Percentiles rank a stretch among this genome's conserved stretches.
Evolutionary conservation across 106 monocot species (phyloP).

Genomic region (Alisma plantagoaquatica): DNA sequence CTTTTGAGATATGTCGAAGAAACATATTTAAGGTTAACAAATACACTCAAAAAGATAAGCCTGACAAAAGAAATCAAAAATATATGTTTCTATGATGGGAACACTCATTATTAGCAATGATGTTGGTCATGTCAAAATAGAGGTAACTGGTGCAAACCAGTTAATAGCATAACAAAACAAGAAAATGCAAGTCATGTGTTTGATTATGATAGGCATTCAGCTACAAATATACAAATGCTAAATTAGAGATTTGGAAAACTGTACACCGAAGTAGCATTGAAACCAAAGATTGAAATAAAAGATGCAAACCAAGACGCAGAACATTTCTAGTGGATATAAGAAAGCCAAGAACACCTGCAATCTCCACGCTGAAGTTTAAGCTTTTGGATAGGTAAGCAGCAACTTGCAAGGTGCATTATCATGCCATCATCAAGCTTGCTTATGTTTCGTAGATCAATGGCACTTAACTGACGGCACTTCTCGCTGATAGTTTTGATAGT

Average conservation of each 20-base stretch:
- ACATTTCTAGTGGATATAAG: neutral
- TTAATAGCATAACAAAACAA: neutral
- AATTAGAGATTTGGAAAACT: neutral
- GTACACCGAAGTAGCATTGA: neutral
- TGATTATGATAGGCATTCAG: too few species aligned
- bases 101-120: too few species aligned
- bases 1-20: too few species aligned
- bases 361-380: conserved; percentile 42
- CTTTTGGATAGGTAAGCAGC: conserved; percentile 44
- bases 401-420: conserved; percentile 51
- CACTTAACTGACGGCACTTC: conserved; percentile 32
- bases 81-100: too few species aligned
- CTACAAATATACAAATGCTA: neutral
- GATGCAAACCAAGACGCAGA: neutral
- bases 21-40: too few species aligned
- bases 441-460: conserved; percentile 59
- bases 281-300: neutral
- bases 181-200: too few species aligned
- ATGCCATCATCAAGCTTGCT: conserved; percentile 52
- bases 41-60: too few species aligned
- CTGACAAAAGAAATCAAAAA: too few species aligned
- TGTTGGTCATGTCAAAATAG: too few species aligned
- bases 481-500: conserved; percentile 58
- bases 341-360: conserved; percentile 41
- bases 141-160: too few species aligned